These are phyloP conservation scores for Jatropha multifida DNA, from an alignment of 441 rosid species.

Conservation along the genomic window DNA sequence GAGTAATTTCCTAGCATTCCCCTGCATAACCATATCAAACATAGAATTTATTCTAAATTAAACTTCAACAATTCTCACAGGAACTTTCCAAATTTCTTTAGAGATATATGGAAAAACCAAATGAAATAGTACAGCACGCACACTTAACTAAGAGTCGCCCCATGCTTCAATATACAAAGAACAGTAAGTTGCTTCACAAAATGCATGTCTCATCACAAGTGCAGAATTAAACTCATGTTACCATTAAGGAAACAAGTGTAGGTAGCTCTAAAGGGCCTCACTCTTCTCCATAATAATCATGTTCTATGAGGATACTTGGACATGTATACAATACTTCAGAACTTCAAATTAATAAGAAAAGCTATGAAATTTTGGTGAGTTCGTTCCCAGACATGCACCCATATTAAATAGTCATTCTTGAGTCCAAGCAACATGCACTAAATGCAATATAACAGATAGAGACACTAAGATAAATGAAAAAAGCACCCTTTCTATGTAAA, in stretches of 20 bases:
- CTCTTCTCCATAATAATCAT: not conserved
- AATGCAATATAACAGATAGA: not conserved
- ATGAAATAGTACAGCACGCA: not conserved
- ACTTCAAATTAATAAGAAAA: not conserved
- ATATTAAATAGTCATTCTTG: not conserved
- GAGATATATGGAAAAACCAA: not conserved
- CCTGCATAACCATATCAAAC: constrained; percentile 45
- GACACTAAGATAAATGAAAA: not conserved
- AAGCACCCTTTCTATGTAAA: not conserved
- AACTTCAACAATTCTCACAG: not conserved
- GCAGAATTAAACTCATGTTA: not conserved
- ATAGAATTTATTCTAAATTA: not conserved
- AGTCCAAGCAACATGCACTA: not conserved
- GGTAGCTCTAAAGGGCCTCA: not conserved
- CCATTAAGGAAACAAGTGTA: constrained; percentile 1
- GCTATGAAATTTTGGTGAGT: not conserved
- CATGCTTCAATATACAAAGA: not conserved
- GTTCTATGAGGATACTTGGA: not conserved
- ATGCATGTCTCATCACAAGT: not conserved
- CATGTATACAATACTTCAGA: not conserved
- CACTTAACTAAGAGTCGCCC: not conserved
- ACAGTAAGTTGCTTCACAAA: not conserved
- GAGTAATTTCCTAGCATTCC: constrained; percentile 81
- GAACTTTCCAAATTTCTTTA: not conserved
- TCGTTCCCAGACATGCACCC: not conserved